Conservation (phyloP, 2,329 filamentous ascomycete species). For the Corinectria fuckeliana region DNA sequence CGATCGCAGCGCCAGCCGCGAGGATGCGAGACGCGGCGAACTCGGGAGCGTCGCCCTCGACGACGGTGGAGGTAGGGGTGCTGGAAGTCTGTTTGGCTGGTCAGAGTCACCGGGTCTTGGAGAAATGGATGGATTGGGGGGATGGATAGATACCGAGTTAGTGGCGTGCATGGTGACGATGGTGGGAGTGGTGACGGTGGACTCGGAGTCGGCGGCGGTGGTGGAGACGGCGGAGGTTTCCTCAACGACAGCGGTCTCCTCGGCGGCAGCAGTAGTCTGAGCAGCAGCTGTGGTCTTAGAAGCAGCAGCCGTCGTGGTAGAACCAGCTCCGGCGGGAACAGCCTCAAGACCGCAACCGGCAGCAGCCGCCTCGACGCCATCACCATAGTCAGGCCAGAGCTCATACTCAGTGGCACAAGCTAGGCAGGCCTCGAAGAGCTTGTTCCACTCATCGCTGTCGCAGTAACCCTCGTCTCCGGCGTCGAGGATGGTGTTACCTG, state of each 20-base stretch:
- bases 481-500: slow-evolving; percentile 42
- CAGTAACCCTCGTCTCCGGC: slow-evolving; percentile 39
- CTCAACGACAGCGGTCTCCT: slow-evolving; percentile 5
- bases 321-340: slow-evolving; percentile 28
- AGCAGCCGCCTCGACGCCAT: slow-evolving; percentile 46
- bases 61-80: slow-evolving; percentile 13
- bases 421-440: slow-evolving; percentile 52
- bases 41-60: slow-evolving; percentile 17
- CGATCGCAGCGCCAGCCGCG: slow-evolving; percentile 19
- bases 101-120: neutral
- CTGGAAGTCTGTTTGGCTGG: slow-evolving; percentile 8
- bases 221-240: slow-evolving; percentile 2
- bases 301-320: slow-evolving; percentile 17
- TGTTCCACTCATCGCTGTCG: slow-evolving; percentile 46
- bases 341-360: slow-evolving; percentile 43
- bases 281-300: slow-evolving; percentile 19
- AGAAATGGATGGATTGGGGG: too few relatives aligned
- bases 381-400: slow-evolving; percentile 53
- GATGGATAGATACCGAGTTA: slow-evolving; percentile 15
- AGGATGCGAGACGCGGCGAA: slow-evolving; percentile 14
- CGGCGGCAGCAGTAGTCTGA: slow-evolving; percentile 1
- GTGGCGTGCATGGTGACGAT: slow-evolving; percentile 2
- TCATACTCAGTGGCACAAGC: slow-evolving; percentile 50
- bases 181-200: neutral
- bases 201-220: neutral